Percentiles rank a stretch among this genome's conserved stretches.
Evolutionary conservation across 768 basidiomycete species (phyloP).

Genomic region (Pulveroboletus sp.): DNA sequence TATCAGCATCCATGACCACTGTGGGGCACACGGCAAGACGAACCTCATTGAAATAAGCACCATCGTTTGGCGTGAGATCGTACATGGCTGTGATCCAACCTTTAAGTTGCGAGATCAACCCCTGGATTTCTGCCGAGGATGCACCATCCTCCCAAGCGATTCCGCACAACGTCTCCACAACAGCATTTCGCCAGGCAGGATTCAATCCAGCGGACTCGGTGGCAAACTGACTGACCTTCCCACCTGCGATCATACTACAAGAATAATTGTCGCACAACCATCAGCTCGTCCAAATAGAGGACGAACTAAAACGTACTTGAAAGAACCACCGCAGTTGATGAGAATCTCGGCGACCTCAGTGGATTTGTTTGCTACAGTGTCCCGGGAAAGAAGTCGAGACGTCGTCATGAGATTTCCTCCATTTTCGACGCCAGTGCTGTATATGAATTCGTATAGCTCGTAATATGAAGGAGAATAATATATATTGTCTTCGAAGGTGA

Average conservation of each 20-base stretch:
- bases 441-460: background rate
- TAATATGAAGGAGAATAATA: constrained; percentile 5
- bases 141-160: constrained; percentile 24
- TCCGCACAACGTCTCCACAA: constrained; percentile 29
- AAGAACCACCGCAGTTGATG: background rate
- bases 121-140: constrained; percentile 13
- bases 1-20: no score
- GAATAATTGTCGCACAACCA: background rate
- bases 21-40: background rate
- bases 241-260: constrained; percentile 40
- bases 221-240: constrained; percentile 37
- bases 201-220: constrained; percentile 42
- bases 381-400: constrained; percentile 9
- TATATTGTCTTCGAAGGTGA: background rate
- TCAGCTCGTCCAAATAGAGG: background rate
- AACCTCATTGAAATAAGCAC: constrained; percentile 51
- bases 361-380: constrained; percentile 5
- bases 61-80: constrained; percentile 32
- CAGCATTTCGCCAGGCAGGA: constrained; percentile 46
- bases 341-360: constrained; percentile 6
- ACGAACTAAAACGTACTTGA: constrained; percentile 3
- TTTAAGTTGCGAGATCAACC: constrained; percentile 9
- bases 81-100: constrained; percentile 25
- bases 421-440: background rate
- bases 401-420: constrained; percentile 5